Percentiles rank a stretch among this genome's conserved stretches.
Evolutionary conservation across 108 stramenopile genomes (phyloP).

Genomic region (Mediolabrus comicus): DNA sequence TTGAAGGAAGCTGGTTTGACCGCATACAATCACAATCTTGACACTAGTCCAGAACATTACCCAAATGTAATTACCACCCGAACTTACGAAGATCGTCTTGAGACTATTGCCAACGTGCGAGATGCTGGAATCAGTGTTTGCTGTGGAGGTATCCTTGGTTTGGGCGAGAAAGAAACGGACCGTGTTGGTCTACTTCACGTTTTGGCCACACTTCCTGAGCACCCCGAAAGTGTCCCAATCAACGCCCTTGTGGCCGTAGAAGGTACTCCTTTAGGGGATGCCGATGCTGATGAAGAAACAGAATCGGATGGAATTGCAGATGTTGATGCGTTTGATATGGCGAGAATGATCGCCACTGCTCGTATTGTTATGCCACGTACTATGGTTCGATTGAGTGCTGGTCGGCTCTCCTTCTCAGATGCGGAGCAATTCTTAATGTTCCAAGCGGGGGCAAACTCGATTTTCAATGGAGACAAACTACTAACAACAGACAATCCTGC

Average conservation of each 20-base stretch:
- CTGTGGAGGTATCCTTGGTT: conserved; percentile 96
- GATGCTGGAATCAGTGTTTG: conserved; percentile 97
- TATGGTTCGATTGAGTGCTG: conserved; percentile 96
- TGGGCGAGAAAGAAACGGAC: conserved; percentile 93
- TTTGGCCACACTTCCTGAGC: conserved; percentile 91
- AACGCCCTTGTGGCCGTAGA: conserved; percentile 93
- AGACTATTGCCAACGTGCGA: conserved; percentile 95
- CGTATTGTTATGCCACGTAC: conserved; percentile 96
- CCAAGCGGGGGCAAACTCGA: conserved; percentile 97
- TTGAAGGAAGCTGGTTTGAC: conserved; percentile 96
- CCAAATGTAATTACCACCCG: conserved; percentile 94
- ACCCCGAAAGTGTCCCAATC: conserved; percentile 97
- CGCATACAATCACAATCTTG: conserved; percentile 98
- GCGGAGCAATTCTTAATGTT: conserved; percentile 97
- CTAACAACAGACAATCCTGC: conserved; percentile 94
- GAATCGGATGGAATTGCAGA: conserved; percentile 64
- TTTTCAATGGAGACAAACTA: conserved; percentile 97
- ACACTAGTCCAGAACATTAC: conserved; percentile 96
- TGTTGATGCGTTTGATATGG: conserved; percentile 96
- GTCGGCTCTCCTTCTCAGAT: conserved; percentile 91
- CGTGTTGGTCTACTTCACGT: conserved; percentile 94
- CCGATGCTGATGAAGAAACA: conserved; percentile 26
- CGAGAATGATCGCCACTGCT: conserved; percentile 97
- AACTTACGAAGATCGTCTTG: conserved; percentile 92
- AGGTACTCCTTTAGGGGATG: conserved; percentile 91